Percentiles rank a stretch among this genome's conserved stretches.
These are phyloP conservation scores for Xylariaceae sp. DNA, from an alignment of 2,329 filamentous ascomycete genomes.

Conservation along the genomic window DNA sequence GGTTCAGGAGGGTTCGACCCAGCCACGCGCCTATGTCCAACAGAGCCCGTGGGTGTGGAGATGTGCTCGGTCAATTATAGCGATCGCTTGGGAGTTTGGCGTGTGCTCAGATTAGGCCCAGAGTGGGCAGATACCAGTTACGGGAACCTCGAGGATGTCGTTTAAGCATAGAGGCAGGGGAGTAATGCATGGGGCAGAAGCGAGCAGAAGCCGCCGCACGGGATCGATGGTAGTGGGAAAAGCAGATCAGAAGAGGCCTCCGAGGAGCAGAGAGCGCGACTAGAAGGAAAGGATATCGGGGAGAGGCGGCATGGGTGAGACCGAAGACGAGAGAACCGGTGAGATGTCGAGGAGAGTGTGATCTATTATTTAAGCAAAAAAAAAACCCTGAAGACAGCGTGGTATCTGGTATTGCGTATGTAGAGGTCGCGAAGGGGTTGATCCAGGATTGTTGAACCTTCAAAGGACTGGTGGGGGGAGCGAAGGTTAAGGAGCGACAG, in stretches of 20 bases:
- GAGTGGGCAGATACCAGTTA: conserved; percentile 8
- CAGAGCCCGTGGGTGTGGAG: not conserved
- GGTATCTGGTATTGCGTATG: conserved; percentile 13
- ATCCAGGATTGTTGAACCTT: conserved; percentile 14
- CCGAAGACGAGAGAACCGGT: conserved; percentile 5
- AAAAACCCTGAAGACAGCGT: conserved; percentile 4
- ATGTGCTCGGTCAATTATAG: not conserved
- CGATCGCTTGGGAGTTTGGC: conserved; percentile 5
- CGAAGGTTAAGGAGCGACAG: conserved; percentile 7
- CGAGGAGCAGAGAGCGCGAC: conserved; percentile 1
- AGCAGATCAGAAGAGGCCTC: conserved; percentile 1
- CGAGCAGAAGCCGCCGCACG: conserved; percentile 9
- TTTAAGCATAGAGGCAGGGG: conserved; percentile 11
- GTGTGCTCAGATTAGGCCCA: conserved; percentile 6
- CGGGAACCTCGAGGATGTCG: conserved; percentile 14
- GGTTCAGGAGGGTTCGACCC: conserved; percentile 1
- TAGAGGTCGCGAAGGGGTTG: conserved; percentile 17
- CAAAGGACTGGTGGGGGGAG: conserved; percentile 13
- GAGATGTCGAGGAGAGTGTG: conserved; percentile 3
- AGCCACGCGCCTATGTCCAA: conserved; percentile 7
- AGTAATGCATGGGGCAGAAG: conserved; percentile 18
- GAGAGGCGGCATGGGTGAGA: not conserved
- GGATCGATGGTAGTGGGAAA: conserved; percentile 1
- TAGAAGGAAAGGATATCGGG: not conserved
- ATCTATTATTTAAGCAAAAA: conserved; percentile 16